Evolutionary conservation across 805 yeast genomes (phyloP).

Genomic region (Starmerella floris): DNA sequence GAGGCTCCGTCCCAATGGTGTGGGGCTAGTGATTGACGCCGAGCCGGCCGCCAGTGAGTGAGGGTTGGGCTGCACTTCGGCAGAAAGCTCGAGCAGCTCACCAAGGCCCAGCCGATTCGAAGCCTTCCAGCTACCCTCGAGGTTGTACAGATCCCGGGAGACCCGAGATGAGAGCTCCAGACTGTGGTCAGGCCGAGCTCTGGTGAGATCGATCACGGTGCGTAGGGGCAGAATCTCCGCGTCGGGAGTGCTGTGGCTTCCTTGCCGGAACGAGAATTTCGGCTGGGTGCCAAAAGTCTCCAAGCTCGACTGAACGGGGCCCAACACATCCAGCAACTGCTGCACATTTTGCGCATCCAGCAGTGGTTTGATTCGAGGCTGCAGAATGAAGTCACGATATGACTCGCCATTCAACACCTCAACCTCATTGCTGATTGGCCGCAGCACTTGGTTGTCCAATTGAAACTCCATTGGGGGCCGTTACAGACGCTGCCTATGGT

Average conservation of each 20-base stretch:
- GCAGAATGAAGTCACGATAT: slow-evolving; percentile 22
- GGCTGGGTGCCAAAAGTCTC: slow-evolving; percentile 17
- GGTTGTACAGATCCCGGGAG: slow-evolving; percentile 12
- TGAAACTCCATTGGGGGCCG: slow-evolving; percentile 11
- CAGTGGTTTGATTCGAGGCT: slow-evolving; percentile 22
- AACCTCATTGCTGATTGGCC: slow-evolving; percentile 23
- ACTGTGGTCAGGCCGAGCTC: slow-evolving; percentile 13
- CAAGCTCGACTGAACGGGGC: slow-evolving; percentile 20
- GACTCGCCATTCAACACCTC: slow-evolving; percentile 24
- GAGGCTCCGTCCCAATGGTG: slow-evolving; percentile 18
- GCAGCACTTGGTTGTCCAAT: slow-evolving; percentile 21
- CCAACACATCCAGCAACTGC: slow-evolving; percentile 19
- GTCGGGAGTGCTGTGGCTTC: not conserved
- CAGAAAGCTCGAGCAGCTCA: slow-evolving; percentile 15
- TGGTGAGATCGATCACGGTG: slow-evolving; percentile 15
- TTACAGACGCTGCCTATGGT: no score
- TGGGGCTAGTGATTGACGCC: slow-evolving; percentile 15
- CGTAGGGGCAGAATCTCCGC: slow-evolving; percentile 4
- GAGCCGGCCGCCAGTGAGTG: slow-evolving; percentile 18
- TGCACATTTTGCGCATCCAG: slow-evolving; percentile 20
- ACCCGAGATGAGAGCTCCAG: slow-evolving; percentile 9
- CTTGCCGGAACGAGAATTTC: slow-evolving; percentile 2
- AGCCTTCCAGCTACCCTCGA: slow-evolving; percentile 10
- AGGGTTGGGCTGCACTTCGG: slow-evolving; percentile 16
- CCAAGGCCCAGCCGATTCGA: slow-evolving; percentile 21